Percentiles rank a stretch among this genome's conserved stretches.
phyloP scores from a whole-genome alignment of 352 stramenopile species.

The Globisporangium rhizosaccharum region DNA sequence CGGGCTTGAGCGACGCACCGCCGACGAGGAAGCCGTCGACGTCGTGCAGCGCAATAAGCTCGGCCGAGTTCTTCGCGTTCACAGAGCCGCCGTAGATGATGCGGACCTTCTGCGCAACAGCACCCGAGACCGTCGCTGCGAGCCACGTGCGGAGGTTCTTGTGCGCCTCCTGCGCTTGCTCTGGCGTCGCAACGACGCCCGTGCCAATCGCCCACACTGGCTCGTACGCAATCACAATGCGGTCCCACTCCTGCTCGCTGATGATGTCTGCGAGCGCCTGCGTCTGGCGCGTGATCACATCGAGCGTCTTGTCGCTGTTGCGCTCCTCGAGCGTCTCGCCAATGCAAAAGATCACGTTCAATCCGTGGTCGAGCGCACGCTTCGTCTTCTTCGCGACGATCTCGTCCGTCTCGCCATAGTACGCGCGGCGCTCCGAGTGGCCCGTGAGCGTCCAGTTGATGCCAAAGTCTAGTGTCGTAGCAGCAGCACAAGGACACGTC shows the following conservation, averaged over 20 bases:
- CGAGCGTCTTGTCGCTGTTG: constrained; percentile 63
- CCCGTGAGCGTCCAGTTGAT: constrained; percentile 84
- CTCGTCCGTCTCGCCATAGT: constrained; percentile 86
- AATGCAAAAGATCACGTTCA: constrained; percentile 89
- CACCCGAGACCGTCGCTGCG: constrained; percentile 24
- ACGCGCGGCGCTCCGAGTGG: constrained; percentile 91
- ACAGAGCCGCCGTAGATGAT: constrained; percentile 79
- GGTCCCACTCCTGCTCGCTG: constrained; percentile 37
- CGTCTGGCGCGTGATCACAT: constrained; percentile 87
- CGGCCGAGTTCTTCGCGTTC: constrained; percentile 53
- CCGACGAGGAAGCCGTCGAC: constrained; percentile 94
- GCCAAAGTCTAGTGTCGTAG: constrained; percentile 39
- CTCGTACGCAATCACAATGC: constrained; percentile 89
- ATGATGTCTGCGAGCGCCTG: constrained; percentile 76
- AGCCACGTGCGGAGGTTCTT: constrained; percentile 50
- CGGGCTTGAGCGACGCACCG: constrained; percentile 90
- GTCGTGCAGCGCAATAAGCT: constrained; percentile 58
- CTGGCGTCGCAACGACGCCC: constrained; percentile 81
- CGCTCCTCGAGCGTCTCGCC: constrained; percentile 77
- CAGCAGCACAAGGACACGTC: no score
- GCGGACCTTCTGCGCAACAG: constrained; percentile 35
- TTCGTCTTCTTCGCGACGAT: constrained; percentile 82
- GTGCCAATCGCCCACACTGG: constrained; percentile 93
- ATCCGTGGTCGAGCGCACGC: constrained; percentile 54
- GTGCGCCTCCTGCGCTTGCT: constrained; percentile 82